phyloP scores from a whole-genome alignment of 2,329 filamentous ascomycete species.

The Trichoderma aggressivum region DNA sequence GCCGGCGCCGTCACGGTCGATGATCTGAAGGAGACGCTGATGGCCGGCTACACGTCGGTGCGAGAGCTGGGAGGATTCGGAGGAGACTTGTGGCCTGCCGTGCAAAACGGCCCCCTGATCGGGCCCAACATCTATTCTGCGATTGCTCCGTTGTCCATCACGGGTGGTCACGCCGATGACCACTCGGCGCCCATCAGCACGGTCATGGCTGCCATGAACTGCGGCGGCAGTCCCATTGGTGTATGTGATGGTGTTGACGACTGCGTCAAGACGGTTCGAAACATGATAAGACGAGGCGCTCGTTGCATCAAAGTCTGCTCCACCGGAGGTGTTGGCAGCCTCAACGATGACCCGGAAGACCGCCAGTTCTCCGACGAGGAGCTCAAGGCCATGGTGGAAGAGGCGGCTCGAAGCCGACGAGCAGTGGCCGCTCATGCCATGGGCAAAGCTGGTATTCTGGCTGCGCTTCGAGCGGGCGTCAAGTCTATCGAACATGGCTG shows the following conservation, averaged over 20 bases:
- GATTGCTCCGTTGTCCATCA: constrained; percentile 43
- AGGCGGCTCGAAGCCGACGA: constrained; percentile 36
- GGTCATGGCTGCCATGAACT: constrained; percentile 29
- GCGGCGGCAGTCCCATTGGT: constrained; percentile 35
- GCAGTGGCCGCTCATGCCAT: constrained; percentile 40
- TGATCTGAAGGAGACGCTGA: constrained; percentile 37
- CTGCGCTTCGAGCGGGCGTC: constrained; percentile 37
- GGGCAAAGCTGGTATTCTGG: constrained; percentile 40
- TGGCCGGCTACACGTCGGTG: constrained; percentile 49
- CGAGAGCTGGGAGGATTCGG: constrained; percentile 48
- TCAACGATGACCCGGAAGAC: constrained; percentile 38
- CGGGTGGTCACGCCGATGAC: constrained; percentile 46
- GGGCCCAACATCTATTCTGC: constrained; percentile 50
- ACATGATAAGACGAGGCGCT: constrained; percentile 41
- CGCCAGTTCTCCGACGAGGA: constrained; percentile 41
- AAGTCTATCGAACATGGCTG: constrained; percentile 39
- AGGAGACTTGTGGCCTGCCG: constrained; percentile 40
- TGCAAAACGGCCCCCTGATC: constrained; percentile 43
- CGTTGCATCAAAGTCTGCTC: constrained; percentile 41
- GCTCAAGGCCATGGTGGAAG: constrained; percentile 36
- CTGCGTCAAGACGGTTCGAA: constrained; percentile 38
- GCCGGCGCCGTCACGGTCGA: constrained; percentile 21
- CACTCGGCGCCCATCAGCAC: constrained; percentile 35
- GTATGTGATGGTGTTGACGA: constrained; percentile 39
- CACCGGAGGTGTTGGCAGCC: constrained; percentile 39